phyloP scores from a whole-genome alignment of 2,329 filamentous ascomycete genomes.

The Xylaria multiplex region DNA sequence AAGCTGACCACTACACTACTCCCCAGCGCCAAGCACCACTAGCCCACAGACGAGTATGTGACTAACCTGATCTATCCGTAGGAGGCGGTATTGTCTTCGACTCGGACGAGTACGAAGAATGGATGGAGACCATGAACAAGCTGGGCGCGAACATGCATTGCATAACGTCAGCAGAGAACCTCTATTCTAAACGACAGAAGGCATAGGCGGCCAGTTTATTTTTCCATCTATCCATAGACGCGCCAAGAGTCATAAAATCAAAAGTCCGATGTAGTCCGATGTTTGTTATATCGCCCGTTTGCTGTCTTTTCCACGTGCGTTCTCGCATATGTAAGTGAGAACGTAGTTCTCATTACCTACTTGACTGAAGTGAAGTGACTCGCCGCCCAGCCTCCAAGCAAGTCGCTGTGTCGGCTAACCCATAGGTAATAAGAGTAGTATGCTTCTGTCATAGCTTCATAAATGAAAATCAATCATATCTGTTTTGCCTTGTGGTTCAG shows the following conservation, averaged over 20 bases:
- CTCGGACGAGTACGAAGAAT: slow-evolving; percentile 89
- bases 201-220: slow-evolving; percentile 28
- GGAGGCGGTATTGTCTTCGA: slow-evolving; percentile 94
- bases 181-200: slow-evolving; percentile 56
- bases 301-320: background rate
- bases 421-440: background rate
- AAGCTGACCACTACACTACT: slow-evolving; percentile 44
- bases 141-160: slow-evolving; percentile 88
- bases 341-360: background rate
- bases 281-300: background rate
- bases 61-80: slow-evolving; percentile 42
- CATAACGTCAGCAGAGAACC: slow-evolving; percentile 83
- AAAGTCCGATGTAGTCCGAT: background rate
- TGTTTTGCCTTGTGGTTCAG: background rate
- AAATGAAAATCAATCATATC: background rate
- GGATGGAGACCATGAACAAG: slow-evolving; percentile 96
- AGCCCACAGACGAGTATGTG: background rate
- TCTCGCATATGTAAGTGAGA: background rate
- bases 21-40: background rate
- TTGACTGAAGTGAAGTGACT: background rate
- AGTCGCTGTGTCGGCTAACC: background rate
- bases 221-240: slow-evolving; percentile 13
- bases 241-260: slow-evolving; percentile 13
- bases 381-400: no score
- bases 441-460: background rate